Conservation (phyloP, 805 yeast genomes). For the Saccharomycopsis babjevae region DNA sequence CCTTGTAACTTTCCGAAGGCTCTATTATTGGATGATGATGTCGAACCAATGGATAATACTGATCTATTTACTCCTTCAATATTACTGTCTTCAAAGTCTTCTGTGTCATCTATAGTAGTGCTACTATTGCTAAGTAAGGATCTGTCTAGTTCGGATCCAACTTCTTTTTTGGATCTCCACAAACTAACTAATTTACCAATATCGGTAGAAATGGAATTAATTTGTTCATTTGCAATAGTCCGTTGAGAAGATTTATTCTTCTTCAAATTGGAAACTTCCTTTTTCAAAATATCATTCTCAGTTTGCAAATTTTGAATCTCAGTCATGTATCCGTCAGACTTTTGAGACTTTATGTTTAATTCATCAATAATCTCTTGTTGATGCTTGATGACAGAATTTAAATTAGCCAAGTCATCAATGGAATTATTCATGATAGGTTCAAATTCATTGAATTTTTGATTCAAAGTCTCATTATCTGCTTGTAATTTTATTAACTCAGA, state of each 20-base stretch:
- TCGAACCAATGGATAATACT: conserved; percentile 8
- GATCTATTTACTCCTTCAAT: conserved; percentile 13
- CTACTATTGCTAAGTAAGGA: conserved; percentile 9
- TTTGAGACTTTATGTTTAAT: conserved; percentile 32
- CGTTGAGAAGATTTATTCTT: conserved; percentile 23
- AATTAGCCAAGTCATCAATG: conserved; percentile 38
- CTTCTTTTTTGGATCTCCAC: conserved; percentile 15
- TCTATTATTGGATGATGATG: conserved; percentile 3
- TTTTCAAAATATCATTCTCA: conserved; percentile 33
- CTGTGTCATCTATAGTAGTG: conserved; percentile 6
- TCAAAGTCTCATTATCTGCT: conserved; percentile 35
- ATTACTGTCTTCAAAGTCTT: conserved; percentile 15
- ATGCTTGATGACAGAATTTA: conserved; percentile 44
- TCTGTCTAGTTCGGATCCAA: conserved; percentile 13
- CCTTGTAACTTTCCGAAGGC: conserved; percentile 33
- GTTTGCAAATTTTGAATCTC: conserved; percentile 39
- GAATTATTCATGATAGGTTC: conserved; percentile 46
- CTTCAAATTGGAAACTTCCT: conserved; percentile 35
- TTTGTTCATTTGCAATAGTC: conserved; percentile 12
- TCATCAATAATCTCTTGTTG: conserved; percentile 39
- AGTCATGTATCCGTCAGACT: conserved; percentile 34
- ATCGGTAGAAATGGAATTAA: conserved; percentile 13
- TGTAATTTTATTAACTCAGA: conserved; percentile 36
- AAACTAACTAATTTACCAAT: conserved; percentile 11
- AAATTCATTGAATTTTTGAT: conserved; percentile 33